Evolutionary conservation across 1,284 basidiomycete genomes (phyloP).

Genomic region (Austropuccinia psidii): DNA sequence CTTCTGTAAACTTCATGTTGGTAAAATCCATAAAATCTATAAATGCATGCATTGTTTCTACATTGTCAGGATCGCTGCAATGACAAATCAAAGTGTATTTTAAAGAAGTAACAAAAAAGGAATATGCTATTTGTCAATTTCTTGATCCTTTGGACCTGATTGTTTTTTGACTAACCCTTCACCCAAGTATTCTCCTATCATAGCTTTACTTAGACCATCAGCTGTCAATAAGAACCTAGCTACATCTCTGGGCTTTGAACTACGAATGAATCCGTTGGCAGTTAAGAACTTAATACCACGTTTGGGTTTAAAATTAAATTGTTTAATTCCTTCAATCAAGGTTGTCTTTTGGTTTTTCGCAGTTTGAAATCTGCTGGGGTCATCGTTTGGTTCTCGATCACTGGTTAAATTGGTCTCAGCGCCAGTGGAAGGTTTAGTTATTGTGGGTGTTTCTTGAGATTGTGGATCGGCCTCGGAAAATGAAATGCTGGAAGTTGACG

Average conservation of each 20-base stretch:
- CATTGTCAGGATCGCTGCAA: conserved; percentile 69
- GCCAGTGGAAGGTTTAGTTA: conserved; percentile 31
- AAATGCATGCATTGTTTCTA: conserved; percentile 91
- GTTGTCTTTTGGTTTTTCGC: conserved; percentile 97
- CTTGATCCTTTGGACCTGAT: background rate
- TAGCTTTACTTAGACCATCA: conserved; percentile 87
- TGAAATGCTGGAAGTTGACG: background rate
- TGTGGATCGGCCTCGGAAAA: conserved; percentile 38
- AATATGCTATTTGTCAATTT: background rate
- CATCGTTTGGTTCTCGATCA: conserved; percentile 68
- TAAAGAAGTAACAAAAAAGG: background rate
- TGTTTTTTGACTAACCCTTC: conserved; percentile 62
- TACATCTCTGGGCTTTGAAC: conserved; percentile 66
- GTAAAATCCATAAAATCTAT: conserved; percentile 82
- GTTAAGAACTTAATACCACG: conserved; percentile 81
- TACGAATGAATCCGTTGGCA: conserved; percentile 79
- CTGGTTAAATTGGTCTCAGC: conserved; percentile 28
- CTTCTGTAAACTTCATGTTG: conserved; percentile 71
- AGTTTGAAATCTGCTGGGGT: conserved; percentile 86
- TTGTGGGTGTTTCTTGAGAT: conserved; percentile 42
- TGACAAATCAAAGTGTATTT: background rate
- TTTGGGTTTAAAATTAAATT: conserved; percentile 98
- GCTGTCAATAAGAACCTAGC: conserved; percentile 79
- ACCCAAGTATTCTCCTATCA: conserved; percentile 96
- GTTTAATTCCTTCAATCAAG: conserved; percentile 86